Evolutionary conservation across 208 protist species (phyloP), one percentile per base, ranked within the genome.

Genomic region (Leptomonas seymouri): DNA sequence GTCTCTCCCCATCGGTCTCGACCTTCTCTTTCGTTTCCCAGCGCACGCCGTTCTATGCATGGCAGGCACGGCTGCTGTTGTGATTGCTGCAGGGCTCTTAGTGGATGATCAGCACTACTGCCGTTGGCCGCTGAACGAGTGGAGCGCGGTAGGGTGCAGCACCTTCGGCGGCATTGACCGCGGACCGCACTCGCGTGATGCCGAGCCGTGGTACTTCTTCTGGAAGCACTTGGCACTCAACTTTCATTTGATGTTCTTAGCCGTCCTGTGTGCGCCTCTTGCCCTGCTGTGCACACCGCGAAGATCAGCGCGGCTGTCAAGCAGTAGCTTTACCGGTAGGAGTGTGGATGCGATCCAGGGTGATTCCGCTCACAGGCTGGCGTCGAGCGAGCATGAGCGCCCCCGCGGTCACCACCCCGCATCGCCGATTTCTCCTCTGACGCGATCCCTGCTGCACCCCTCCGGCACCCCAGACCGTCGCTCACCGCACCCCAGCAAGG

Each of bases 151-250:
- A 25, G 15, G 31, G 74, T 94, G 94, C 79, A 93, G 93, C 63
- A 30, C 84, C 3, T 72, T 89, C 39, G 74, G 79, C 39, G 74
- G 71, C 18, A 77, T 82, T 12, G 66, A 62, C 7, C 84, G 86
- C 31, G 87, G 89, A 14, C 74, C 94, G 3, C 84, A 96, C 49
- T 80, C 98, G 9, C 99, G 98, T 74, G 97, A 97, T 57, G 76
- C 89, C 0, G 97, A 99, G 78, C 89, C 93, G 41, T 97, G 85
- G 90, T 74, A 57, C 50, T 99, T 93, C 59, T 98, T 98, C 76
- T 71, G 96, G 23, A 86, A 90, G 62, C 99, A 99, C 74, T 70
- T 97, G 18, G 67, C 90, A 30, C 82, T 99, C 15, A 98, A 99
- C 76, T 97, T 97, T 66, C 97, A 98, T 74, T n/a, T 98, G 2